Base-by-base conservation (phyloP, 192 early-diverging fungal species). In the Allomyces macrogynus region DNA sequence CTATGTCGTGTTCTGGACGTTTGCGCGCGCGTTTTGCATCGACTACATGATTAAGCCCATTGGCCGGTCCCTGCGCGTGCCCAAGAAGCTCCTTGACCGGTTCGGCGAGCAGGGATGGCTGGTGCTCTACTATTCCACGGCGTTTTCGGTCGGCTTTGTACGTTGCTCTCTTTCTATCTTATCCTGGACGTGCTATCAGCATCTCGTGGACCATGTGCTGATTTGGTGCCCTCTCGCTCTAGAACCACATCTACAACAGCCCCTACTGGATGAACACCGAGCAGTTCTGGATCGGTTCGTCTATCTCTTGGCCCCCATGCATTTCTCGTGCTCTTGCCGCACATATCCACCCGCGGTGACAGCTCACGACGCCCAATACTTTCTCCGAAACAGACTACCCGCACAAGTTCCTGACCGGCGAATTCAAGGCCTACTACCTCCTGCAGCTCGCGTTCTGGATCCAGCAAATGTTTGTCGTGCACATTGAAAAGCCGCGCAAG, bases 381-480 rank as follows among this genome's bases (percentile, higher is more conserved):
- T 7, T 40, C 32, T 7, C 32, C 32, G 32, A 40, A 3, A 57
- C 5, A 57, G 49, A 57, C 23, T 83, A 83, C 63, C 81, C 81
- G 4, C 78, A 77, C 57, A 73, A 70, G 12, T 69, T 73, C n/a
- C 65, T 74, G 23, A 74, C 73, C 1, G 69, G 71, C 42, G 27
- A 67, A 23, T 73, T 78, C 70, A 73, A 81, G 26, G 80, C 80
- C 64, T 82, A 84, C 61, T 81, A 84, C 62, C 70, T 81, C 10
- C 66, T 84, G 44, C 78, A 84, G 64, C 73, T 81, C 23, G 75
- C 74, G 12, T 84, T 73, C 62, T 84, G 82, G 82, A 69, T 81
- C 20, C 82, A 84, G 62, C 82, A 83, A 62, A 24, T 78, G 43
- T 79, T 83, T 73, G 74, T 81, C 22, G 66, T 81, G 9, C 77